Evolutionary conservation across 345 rosid species (phyloP).

Genomic region (Combretum micranthum): DNA sequence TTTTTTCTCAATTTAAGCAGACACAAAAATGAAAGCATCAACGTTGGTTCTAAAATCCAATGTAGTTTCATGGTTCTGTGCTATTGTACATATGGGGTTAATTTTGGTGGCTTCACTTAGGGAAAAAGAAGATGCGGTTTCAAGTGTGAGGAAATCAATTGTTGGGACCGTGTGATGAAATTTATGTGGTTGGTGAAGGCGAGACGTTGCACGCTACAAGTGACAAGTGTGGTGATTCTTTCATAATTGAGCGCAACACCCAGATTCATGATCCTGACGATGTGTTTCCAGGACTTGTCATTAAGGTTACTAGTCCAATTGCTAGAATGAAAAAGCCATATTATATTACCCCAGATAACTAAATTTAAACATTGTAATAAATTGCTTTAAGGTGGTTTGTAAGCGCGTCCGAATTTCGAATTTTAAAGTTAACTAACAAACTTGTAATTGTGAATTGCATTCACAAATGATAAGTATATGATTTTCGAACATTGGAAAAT

Average conservation of each 20-base stretch:
- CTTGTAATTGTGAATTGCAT: no score
- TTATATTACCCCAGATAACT: no score
- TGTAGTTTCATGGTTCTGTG: constrained; percentile 61
- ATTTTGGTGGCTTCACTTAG: constrained; percentile 44
- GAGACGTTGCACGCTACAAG: constrained; percentile 74
- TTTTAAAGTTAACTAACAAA: no score
- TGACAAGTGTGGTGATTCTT: constrained; percentile 75
- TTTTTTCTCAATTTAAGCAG: no score
- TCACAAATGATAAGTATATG: no score
- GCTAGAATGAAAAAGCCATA: no score
- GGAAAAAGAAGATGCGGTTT: constrained; percentile 24
- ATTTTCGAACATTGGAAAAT: no score
- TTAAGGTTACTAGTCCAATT: constrained; percentile 33
- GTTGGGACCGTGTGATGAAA: constrained; percentile 53
- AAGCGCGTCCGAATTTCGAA: no score
- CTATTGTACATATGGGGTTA: constrained; percentile 34
- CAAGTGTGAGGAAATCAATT: constrained; percentile 32
- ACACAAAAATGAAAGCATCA: no score
- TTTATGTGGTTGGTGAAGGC: constrained; percentile 71
- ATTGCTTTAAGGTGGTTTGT: no score
- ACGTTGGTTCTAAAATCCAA: constrained; percentile 14
- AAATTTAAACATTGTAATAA: no score
- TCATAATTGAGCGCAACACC: constrained; percentile 70
- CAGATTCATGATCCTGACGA: constrained; percentile 83
- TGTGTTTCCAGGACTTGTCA: constrained; percentile 75